Evolutionary conservation across 1,284 basidiomycete genomes (phyloP).

Genomic region (Puccinia triticina): DNA sequence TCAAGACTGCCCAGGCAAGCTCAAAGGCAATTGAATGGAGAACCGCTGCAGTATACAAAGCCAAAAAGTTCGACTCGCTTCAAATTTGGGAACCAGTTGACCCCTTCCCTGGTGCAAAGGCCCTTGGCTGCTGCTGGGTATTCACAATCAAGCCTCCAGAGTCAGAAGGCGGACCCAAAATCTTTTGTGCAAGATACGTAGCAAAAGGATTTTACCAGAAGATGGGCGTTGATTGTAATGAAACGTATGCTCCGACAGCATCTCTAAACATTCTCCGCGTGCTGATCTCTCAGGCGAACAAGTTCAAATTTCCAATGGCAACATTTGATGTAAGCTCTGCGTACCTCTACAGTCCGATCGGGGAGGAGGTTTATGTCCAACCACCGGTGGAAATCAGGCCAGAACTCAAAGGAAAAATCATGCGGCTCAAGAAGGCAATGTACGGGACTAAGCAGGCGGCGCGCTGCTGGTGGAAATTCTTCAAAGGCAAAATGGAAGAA

Average conservation of each 20-base stretch:
- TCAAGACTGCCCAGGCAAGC: no score
- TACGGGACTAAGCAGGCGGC: not conserved
- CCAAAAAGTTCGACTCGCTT: no score
- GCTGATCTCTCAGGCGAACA: not conserved
- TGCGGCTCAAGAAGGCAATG: not conserved
- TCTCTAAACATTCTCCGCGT: not conserved
- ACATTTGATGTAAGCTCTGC: conserved; percentile 1
- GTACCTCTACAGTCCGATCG: conserved; percentile 2
- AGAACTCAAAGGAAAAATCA: not conserved
- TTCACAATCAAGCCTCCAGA: not conserved
- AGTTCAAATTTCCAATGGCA: not conserved
- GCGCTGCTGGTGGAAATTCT: not conserved
- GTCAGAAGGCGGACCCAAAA: not conserved
- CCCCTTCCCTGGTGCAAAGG: not conserved
- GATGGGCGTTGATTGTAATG: not conserved
- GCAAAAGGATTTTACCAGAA: not conserved
- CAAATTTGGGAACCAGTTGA: no score
- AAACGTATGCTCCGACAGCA: conserved; percentile 3
- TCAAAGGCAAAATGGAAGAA: not conserved
- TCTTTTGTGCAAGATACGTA: not conserved
- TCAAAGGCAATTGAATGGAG: no score
- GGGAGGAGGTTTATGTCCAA: not conserved
- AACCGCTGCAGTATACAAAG: no score
- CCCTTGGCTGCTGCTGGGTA: not conserved
- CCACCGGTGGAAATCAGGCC: not conserved